Evolutionary conservation across 2,329 filamentous ascomycete genomes (phyloP), one percentile per base, ranked within the genome.

Genomic region (Penicillium psychrosexuale): DNA sequence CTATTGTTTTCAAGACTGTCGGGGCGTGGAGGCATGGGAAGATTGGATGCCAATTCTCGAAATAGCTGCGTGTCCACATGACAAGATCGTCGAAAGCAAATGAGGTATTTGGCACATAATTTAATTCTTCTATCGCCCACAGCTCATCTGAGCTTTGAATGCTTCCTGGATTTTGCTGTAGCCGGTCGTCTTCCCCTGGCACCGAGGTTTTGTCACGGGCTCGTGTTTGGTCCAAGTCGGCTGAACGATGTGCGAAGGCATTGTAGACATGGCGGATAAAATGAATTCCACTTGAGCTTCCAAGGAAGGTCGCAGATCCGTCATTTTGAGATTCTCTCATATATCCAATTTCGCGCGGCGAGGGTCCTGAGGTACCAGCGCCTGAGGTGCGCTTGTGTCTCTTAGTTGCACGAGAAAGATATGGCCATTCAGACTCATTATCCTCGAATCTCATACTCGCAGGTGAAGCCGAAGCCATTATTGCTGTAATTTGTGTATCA

Each of bases 231-330:
- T 62, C 61, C 15, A 69, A 39, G 47, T 69, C 66, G 13, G 67
- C 68, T 15, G 67, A 68, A 34, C 68, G 65, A 47, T 69, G 70
- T 2, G 76, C 69, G 30, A 84, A 73, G 1, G 80, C 75, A 31
- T 77, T 69, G 39, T 82, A 82, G 1, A 84, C 82, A 19, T 78
- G 78, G 6, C 80, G 77, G 33, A 84, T 80, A 61, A 84, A 84
- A 61, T 83, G 77, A n/a, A 84, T 83, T 1, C 82, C 82, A 56
- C 81, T 83, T 15, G 79, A 79, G 47, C 81, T 83, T 4, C 82
- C 82, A 5, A 84, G 76, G 52, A 84, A 84, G 0, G 78, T 80
- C 13, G 80, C 77, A 3, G 77, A 77, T 22, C 75, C 78, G 30
- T 76, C 72, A 28, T 75, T 74, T 15, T 73, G 74, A 28, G 75